These are phyloP conservation scores for Ophiostoma perfectum DNA, from an alignment of 2,329 filamentous ascomycete genomes.

Conservation along the genomic window DNA sequence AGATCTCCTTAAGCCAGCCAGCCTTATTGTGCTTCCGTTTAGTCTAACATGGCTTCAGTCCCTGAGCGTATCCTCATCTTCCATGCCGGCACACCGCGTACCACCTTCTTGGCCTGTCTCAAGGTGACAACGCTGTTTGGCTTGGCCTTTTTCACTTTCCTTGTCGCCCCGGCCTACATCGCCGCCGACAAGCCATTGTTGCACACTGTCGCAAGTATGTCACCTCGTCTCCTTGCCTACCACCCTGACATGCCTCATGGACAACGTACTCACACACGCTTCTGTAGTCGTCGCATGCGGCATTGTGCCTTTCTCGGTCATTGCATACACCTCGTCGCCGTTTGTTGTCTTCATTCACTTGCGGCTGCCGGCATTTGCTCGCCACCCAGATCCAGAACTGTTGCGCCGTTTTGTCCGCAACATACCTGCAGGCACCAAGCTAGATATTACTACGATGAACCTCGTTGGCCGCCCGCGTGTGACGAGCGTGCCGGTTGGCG, in stretches of 20 bases:
- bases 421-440: conserved; percentile 42
- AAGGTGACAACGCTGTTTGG: conserved; percentile 68
- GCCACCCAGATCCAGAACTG: conserved; percentile 43
- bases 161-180: conserved; percentile 57
- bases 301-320: conserved; percentile 58
- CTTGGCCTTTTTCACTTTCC: conserved; percentile 58
- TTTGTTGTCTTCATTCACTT: conserved; percentile 70
- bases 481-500: conserved; percentile 33
- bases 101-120: conserved; percentile 62
- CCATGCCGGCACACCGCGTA: conserved; percentile 64
- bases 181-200: conserved; percentile 37
- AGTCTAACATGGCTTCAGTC: conserved; percentile 12
- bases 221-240: background rate
- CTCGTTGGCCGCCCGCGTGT: conserved; percentile 49
- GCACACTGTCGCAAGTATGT: conserved; percentile 38
- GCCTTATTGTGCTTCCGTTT: too few species aligned
- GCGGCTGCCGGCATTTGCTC: conserved; percentile 60
- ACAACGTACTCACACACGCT: too few species aligned
- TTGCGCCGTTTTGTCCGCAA: conserved; percentile 48
- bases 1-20: too few species aligned
- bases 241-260: too few species aligned
- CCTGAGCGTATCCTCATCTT: conserved; percentile 64
- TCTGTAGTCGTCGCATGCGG: conserved; percentile 49
- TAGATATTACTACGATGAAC: conserved; percentile 53
- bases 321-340: conserved; percentile 60